Evolutionary conservation across 2,329 filamentous ascomycete genomes (phyloP).

Genomic region (Phyllosticta ampelicida): DNA sequence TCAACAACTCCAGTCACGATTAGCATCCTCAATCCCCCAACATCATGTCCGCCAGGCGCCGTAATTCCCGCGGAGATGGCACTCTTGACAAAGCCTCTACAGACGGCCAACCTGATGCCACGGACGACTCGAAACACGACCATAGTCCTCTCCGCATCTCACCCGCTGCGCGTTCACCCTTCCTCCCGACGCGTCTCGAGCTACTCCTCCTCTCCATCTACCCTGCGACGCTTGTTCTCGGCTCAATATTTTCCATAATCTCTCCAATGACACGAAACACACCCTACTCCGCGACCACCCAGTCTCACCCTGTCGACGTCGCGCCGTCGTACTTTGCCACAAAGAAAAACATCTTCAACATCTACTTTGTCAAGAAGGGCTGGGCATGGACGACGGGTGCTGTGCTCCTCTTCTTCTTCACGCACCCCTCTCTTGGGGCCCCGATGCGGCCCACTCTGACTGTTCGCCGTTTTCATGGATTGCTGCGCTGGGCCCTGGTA

Average conservation of each 20-base stretch:
- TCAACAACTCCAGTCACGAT: neutral
- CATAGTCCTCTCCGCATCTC: slow-evolving; percentile 14
- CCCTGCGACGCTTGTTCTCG: slow-evolving; percentile 66
- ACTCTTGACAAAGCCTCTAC: neutral
- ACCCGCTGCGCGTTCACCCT: slow-evolving; percentile 39
- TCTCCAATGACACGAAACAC: slow-evolving; percentile 57
- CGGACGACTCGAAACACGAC: slow-evolving; percentile 4
- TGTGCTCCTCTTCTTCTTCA: slow-evolving; percentile 58
- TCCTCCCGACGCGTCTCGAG: slow-evolving; percentile 61
- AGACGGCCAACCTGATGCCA: neutral
- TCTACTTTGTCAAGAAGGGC: slow-evolving; percentile 86
- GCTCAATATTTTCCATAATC: slow-evolving; percentile 67
- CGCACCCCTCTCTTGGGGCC: slow-evolving; percentile 49
- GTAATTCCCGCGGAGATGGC: neutral
- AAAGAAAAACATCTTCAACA: slow-evolving; percentile 87
- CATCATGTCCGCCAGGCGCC: neutral
- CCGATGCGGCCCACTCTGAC: slow-evolving; percentile 31
- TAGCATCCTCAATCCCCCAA: neutral
- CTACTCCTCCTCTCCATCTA: slow-evolving; percentile 56
- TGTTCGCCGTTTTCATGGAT: slow-evolving; percentile 45
- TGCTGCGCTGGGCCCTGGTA: slow-evolving; percentile 57
- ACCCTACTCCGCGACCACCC: slow-evolving; percentile 50
- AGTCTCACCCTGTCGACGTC: slow-evolving; percentile 49
- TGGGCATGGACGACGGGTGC: slow-evolving; percentile 83
- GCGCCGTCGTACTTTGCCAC: slow-evolving; percentile 83